phyloP scores from a whole-genome alignment of 352 stramenopile genomes.

The Albugo candida region DNA sequence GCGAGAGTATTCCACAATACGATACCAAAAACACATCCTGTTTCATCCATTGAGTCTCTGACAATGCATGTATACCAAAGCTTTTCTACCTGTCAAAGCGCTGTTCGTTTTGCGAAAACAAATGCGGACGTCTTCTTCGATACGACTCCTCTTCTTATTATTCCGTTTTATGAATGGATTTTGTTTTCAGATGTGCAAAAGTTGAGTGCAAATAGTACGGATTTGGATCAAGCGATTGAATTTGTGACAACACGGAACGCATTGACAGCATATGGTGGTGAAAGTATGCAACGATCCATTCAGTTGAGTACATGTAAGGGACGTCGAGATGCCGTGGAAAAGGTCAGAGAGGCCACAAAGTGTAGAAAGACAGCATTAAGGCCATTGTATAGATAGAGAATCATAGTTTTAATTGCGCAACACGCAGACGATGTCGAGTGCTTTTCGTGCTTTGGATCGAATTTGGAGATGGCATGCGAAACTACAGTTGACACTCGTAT shows the following conservation, averaged over 20 bases:
- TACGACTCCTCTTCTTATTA: constrained; percentile 24
- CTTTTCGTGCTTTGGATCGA: too few relatives aligned
- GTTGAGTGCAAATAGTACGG: constrained; percentile 35
- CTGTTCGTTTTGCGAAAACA: constrained; percentile 47
- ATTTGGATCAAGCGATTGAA: constrained; percentile 49
- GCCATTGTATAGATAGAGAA: too few relatives aligned
- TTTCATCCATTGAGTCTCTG: constrained; percentile 20
- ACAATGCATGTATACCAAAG: constrained; percentile 61
- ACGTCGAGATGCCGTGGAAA: too few relatives aligned
- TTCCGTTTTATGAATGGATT: constrained; percentile 71
- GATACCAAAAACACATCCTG: background rate
- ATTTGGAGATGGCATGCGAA: too few relatives aligned
- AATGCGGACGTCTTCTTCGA: constrained; percentile 23
- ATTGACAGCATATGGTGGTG: too few relatives aligned
- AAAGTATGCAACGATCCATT: too few relatives aligned
- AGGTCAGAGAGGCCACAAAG: too few relatives aligned
- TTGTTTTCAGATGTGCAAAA: constrained; percentile 39
- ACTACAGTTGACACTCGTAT: too few relatives aligned
- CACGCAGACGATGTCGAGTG: too few relatives aligned
- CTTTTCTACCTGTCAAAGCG: constrained; percentile 59
- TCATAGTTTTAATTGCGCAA: too few relatives aligned
- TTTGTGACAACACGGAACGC: constrained; percentile 13
- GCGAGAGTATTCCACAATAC: constrained; percentile 25
- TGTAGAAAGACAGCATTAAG: too few relatives aligned
- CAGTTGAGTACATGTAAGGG: too few relatives aligned